These are phyloP conservation scores for Leishmania arabica DNA, from an alignment of 208 protist species.

Conservation along the genomic window DNA sequence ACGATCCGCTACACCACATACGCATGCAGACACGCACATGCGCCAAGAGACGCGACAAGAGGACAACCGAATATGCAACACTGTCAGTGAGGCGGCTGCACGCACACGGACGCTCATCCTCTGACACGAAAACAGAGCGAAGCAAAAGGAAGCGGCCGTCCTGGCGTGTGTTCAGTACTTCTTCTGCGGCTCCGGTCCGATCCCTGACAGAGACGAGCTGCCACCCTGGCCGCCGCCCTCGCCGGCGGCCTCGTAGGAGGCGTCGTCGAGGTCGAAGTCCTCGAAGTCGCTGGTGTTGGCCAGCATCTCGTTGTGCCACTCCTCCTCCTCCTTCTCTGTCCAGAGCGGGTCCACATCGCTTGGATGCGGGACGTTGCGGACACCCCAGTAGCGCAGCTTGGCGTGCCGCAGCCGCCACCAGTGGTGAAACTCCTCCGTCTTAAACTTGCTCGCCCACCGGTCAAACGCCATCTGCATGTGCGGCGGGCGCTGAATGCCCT, in stretches of 20 bases:
- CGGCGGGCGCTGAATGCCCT: slow-evolving; percentile 86
- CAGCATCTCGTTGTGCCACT: slow-evolving; percentile 92
- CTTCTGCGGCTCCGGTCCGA: slow-evolving; percentile 30
- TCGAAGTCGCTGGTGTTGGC: slow-evolving; percentile 88
- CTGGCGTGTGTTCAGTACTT: slow-evolving; percentile 17
- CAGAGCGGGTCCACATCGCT: slow-evolving; percentile 91
- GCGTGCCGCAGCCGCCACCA: slow-evolving; percentile 92
- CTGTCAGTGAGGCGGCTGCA: neutral
- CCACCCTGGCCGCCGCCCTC: slow-evolving; percentile 44
- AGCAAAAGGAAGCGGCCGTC: too few relatives aligned
- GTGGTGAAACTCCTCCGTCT: slow-evolving; percentile 92
- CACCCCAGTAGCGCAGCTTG: slow-evolving; percentile 91
- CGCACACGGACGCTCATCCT: neutral
- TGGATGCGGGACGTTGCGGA: slow-evolving; percentile 92
- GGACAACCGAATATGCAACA: neutral
- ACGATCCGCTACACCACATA: neutral
- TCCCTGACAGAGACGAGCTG: slow-evolving; percentile 17
- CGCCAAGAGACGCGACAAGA: neutral
- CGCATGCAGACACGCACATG: neutral
- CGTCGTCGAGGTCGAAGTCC: slow-evolving; percentile 85
- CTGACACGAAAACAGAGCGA: neutral
- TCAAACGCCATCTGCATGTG: slow-evolving; percentile 95
- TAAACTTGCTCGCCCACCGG: slow-evolving; percentile 91
- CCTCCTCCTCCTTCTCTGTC: slow-evolving; percentile 92
- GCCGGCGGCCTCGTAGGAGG: slow-evolving; percentile 55